Evolutionary conservation across 2,329 filamentous ascomycete species (phyloP).

Genomic region (Fusarium camptoceras): DNA sequence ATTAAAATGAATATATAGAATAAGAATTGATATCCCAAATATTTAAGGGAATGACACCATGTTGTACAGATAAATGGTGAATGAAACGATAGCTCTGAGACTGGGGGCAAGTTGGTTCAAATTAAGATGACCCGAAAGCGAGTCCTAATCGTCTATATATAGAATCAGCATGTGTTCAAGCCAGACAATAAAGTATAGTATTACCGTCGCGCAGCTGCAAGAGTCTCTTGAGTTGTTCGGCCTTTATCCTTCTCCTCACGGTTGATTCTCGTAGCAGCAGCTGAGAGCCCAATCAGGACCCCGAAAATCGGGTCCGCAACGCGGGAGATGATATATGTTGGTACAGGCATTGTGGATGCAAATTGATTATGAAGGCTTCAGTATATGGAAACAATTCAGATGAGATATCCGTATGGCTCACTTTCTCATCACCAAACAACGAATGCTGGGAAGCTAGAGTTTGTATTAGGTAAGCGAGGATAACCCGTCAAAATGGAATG

Average conservation of each 20-base stretch:
- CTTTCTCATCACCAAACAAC: constrained; percentile 2
- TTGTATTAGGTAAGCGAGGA: constrained; percentile 2
- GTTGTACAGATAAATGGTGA: background rate
- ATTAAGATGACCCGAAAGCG: constrained; percentile 39
- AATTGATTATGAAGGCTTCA: constrained; percentile 9
- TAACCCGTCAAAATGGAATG: background rate
- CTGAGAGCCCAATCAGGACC: constrained; percentile 66
- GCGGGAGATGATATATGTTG: constrained; percentile 70
- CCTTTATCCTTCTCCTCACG: constrained; percentile 71
- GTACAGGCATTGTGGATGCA: constrained; percentile 59
- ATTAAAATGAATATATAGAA: constrained; percentile 40
- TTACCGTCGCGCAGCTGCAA: constrained; percentile 60
- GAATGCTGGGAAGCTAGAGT: background rate
- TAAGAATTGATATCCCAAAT: constrained; percentile 14
- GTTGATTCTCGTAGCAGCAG: constrained; percentile 68
- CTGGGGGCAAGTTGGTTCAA: background rate
- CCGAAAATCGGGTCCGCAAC: constrained; percentile 70
- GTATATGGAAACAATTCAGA: background rate
- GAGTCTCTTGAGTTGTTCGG: constrained; percentile 61
- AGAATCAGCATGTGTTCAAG: constrained; percentile 11
- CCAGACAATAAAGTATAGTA: background rate
- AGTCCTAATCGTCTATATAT: constrained; percentile 49
- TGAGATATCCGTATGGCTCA: constrained; percentile 4
- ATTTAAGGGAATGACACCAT: background rate
- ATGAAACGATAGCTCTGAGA: background rate